These are phyloP conservation scores for Verruconis gallopava DNA, from an alignment of 2,329 filamentous ascomycete genomes.

Conservation along the genomic window DNA sequence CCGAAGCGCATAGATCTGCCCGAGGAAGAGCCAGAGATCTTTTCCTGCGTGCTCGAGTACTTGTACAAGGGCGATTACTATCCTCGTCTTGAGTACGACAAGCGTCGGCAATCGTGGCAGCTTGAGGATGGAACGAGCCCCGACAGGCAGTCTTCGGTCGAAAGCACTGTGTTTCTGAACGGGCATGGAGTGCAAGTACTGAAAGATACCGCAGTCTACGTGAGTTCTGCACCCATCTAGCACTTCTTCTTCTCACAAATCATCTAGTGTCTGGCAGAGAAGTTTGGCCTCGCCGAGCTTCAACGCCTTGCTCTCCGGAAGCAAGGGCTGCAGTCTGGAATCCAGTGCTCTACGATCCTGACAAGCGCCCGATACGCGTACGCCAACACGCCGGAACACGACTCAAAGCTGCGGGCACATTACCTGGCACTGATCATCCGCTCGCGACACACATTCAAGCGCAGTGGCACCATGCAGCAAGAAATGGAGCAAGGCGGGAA, in stretches of 20 bases:
- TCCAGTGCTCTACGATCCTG: slow-evolving; percentile 74
- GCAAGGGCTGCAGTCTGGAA: slow-evolving; percentile 75
- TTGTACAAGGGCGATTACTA: slow-evolving; percentile 93
- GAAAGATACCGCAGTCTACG: slow-evolving; percentile 80
- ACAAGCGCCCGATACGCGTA: slow-evolving; percentile 84
- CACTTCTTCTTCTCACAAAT: slow-evolving; percentile 3
- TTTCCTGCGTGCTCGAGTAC: slow-evolving; percentile 80
- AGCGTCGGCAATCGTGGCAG: slow-evolving; percentile 67
- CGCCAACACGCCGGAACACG: slow-evolving; percentile 72
- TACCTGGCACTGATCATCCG: slow-evolving; percentile 89
- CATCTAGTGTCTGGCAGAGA: slow-evolving; percentile 59
- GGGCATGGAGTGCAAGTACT: slow-evolving; percentile 55
- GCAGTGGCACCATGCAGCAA: slow-evolving; percentile 87
- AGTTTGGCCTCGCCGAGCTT: slow-evolving; percentile 70
- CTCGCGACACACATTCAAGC: slow-evolving; percentile 76
- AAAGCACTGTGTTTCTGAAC: slow-evolving; percentile 45
- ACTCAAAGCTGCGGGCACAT: slow-evolving; percentile 82
- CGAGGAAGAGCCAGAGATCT: slow-evolving; percentile 79
- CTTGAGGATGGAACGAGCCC: slow-evolving; percentile 53
- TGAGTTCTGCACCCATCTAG: slow-evolving; percentile 22
- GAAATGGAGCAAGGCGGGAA: slow-evolving; percentile 85
- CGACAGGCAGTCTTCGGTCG: slow-evolving; percentile 18
- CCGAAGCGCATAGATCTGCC: slow-evolving; percentile 66
- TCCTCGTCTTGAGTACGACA: slow-evolving; percentile 70
- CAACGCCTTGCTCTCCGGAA: slow-evolving; percentile 78